Percentiles rank a stretch among this genome's conserved stretches.
Evolutionary conservation across 2,329 filamentous ascomycete genomes (phyloP).

Genomic region (Penicillium palitans): DNA sequence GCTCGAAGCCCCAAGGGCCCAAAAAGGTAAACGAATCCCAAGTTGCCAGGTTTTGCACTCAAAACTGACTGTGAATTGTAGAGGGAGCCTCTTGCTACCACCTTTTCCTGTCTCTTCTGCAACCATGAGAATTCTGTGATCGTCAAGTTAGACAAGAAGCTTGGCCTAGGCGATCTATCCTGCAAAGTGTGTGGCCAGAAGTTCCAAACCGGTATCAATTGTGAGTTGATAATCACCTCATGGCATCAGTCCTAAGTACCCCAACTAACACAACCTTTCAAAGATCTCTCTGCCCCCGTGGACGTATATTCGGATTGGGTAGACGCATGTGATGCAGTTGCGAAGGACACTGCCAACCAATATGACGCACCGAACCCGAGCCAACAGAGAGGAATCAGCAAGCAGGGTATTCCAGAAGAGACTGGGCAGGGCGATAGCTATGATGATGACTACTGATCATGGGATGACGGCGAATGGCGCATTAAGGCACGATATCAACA

Average conservation of each 20-base stretch:
- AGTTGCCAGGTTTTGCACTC: conserved; percentile 4
- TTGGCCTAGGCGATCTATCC: conserved; percentile 76
- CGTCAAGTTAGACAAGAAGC: conserved; percentile 92
- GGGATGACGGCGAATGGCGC: conserved; percentile 24
- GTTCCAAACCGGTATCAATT: conserved; percentile 92
- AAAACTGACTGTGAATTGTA: conserved; percentile 17
- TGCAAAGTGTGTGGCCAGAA: conserved; percentile 94
- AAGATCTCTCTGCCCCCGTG: conserved; percentile 84
- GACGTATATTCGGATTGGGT: conserved; percentile 99
- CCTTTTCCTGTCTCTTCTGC: conserved; percentile 97
- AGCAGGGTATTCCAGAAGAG: conserved; percentile 20
- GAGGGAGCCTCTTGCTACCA: conserved; percentile 58
- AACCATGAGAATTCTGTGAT: conserved; percentile 93
- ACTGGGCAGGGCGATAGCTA: conserved; percentile 22
- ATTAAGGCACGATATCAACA: conserved; percentile 18
- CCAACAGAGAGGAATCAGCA: conserved; percentile 22
- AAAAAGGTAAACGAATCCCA: conserved; percentile 65
- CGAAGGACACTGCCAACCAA: conserved; percentile 57
- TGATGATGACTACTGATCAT: conserved; percentile 36
- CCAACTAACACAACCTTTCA: not conserved
- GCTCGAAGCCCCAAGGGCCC: conserved; percentile 75
- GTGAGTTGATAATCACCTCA: conserved; percentile 52
- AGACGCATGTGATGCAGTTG: conserved; percentile 80
- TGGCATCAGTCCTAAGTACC: not conserved
- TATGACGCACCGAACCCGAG: conserved; percentile 29